phyloP scores from a whole-genome alignment of 2,329 filamentous ascomycete species.

The Epichloe gansuensis region DNA sequence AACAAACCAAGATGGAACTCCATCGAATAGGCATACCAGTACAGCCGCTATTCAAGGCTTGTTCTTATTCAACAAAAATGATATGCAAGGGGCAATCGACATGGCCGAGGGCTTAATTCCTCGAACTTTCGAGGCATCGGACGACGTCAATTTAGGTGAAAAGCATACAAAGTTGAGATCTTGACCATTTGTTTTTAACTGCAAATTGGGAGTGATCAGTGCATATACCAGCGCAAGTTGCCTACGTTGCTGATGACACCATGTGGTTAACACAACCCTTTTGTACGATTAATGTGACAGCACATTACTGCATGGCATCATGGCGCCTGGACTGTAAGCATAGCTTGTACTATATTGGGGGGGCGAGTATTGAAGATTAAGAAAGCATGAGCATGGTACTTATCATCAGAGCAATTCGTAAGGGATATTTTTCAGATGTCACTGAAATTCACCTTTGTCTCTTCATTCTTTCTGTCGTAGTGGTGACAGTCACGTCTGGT shows the following conservation, averaged over 20 bases:
- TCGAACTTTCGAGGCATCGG: conserved; percentile 38
- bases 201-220: neutral
- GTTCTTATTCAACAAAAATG: conserved; percentile 89
- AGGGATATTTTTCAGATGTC: no score
- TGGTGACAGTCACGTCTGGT: no score
- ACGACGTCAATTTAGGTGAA: conserved; percentile 8
- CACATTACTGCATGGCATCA: neutral
- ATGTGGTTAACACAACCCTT: neutral
- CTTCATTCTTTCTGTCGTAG: no score
- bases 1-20: conserved; percentile 34
- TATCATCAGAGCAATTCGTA: no score
- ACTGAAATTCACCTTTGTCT: no score
- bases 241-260: neutral
- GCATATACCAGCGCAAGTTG: neutral
- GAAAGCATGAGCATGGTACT: no score
- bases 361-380: no score
- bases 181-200: neutral
- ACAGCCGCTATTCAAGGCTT: conserved; percentile 88
- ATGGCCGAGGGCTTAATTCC: conserved; percentile 61
- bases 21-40: conserved; percentile 50
- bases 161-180: neutral
- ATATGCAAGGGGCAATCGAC: conserved; percentile 74
- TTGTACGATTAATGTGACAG: neutral
- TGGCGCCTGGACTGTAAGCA: neutral
- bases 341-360: no score